A percentile compares a stretch with the other conserved stretches of the same genome.
phyloP scores from a whole-genome alignment of 169 alveolate species.

The Cryptosporidium sp. region DNA sequence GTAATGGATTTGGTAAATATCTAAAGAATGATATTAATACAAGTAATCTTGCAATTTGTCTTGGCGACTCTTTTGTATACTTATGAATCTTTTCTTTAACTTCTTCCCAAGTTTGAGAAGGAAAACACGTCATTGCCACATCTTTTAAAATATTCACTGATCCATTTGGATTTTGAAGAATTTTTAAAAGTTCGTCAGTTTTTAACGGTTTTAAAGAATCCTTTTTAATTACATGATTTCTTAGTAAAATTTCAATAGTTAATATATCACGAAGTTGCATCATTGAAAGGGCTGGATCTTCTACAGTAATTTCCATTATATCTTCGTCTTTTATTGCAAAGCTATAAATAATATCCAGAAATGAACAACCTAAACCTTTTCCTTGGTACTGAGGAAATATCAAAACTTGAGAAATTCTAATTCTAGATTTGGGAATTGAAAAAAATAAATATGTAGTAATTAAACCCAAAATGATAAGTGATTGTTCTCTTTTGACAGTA shows the following conservation, averaged over 20 bases:
- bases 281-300: slow-evolving; percentile 85
- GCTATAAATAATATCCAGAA: slow-evolving; percentile 80
- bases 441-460: slow-evolving; percentile 84
- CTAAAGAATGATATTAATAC: slow-evolving; percentile 41
- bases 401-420: slow-evolving; percentile 83
- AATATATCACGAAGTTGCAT: slow-evolving; percentile 82
- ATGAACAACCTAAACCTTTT: slow-evolving; percentile 82
- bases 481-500: slow-evolving; percentile 6
- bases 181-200: slow-evolving; percentile 25
- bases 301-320: slow-evolving; percentile 84
- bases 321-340: slow-evolving; percentile 81
- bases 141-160: slow-evolving; percentile 19
- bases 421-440: slow-evolving; percentile 80
- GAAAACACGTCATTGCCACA: slow-evolving; percentile 22
- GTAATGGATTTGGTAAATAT: slow-evolving; percentile 50
- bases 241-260: slow-evolving; percentile 62
- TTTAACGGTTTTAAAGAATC: slow-evolving; percentile 29
- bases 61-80: slow-evolving; percentile 66
- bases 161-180: slow-evolving; percentile 27
- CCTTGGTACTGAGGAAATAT: slow-evolving; percentile 84
- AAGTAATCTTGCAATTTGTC: slow-evolving; percentile 58
- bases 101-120: slow-evolving; percentile 51
- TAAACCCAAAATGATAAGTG: slow-evolving; percentile 80
- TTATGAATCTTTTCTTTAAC: slow-evolving; percentile 53
- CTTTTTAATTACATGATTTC: slow-evolving; percentile 20